These are phyloP conservation scores for Magnolia officinalis DNA, from an alignment of 164 flowering plant species.

Conservation along the genomic window DNA sequence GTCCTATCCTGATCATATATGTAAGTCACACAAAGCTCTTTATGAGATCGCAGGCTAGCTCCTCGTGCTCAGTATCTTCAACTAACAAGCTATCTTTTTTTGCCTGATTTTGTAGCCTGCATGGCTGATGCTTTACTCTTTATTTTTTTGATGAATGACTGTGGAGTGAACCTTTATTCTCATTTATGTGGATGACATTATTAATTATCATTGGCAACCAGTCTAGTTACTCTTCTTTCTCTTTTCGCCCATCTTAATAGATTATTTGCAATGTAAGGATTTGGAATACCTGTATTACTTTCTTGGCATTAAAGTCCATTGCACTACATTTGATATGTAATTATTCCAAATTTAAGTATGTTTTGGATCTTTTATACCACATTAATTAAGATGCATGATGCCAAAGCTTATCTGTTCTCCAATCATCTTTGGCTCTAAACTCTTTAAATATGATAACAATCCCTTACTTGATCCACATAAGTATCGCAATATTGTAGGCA, in stretches of 20 bases:
- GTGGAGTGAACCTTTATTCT: not conserved
- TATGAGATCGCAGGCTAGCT: not conserved
- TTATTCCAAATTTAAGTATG: not conserved
- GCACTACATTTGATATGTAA: not conserved
- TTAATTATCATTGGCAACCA: not conserved
- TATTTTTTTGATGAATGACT: not conserved
- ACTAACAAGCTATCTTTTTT: not conserved
- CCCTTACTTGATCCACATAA: no score
- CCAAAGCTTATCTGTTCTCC: not conserved
- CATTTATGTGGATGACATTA: not conserved
- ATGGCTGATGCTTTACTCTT: not conserved
- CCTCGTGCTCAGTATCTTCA: slow-evolving; percentile 1
- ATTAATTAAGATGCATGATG: not conserved
- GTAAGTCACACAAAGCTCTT: not conserved
- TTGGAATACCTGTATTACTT: no score
- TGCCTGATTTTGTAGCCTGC: not conserved
- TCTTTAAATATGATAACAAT: no score
- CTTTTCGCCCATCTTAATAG: no score
- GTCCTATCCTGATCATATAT: not conserved
- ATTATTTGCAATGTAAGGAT: no score
- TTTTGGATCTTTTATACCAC: not conserved
- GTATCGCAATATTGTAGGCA: no score
- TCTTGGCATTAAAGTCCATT: no score
- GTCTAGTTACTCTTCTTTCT: no score
- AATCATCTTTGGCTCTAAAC: no score